A percentile compares a stretch with the other conserved stretches of the same genome.
phyloP scores from a whole-genome alignment of 1,139 yeast genomes.

The Arxiozyma bovina region DNA sequence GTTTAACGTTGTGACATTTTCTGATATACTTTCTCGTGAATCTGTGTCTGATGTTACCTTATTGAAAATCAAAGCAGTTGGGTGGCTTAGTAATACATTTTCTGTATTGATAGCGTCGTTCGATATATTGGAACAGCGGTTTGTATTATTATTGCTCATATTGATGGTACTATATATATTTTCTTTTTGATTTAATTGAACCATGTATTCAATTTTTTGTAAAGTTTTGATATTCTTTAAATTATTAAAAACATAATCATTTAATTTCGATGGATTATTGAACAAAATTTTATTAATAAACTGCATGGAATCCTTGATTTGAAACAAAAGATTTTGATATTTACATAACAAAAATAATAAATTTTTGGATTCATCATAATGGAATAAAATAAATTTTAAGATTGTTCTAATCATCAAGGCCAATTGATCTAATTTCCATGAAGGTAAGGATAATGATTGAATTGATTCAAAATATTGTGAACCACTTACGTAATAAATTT shows the following conservation, averaged over 20 bases:
- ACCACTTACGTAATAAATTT: slow-evolving; percentile 1
- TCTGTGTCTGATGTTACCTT: neutral
- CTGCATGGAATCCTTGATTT: slow-evolving; percentile 23
- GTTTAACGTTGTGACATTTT: neutral
- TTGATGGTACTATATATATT: neutral
- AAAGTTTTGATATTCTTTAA: neutral
- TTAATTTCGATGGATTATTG: slow-evolving; percentile 1
- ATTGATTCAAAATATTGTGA: neutral
- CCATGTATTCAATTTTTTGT: neutral
- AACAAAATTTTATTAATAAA: slow-evolving; percentile 16
- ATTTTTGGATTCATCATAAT: slow-evolving; percentile 46
- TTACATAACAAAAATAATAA: slow-evolving; percentile 46
- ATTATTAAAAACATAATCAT: neutral
- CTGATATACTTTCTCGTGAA: neutral
- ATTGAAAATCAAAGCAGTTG: neutral
- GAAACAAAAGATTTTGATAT: slow-evolving; percentile 32
- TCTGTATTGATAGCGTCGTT: neutral
- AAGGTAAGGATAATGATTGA: slow-evolving; percentile 7
- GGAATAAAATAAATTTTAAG: slow-evolving; percentile 42
- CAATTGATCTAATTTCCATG: slow-evolving; percentile 39
- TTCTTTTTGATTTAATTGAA: slow-evolving; percentile 2
- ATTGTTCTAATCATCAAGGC: slow-evolving; percentile 50
- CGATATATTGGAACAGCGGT: neutral
- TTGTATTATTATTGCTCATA: neutral
- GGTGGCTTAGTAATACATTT: neutral